phyloP scores from a whole-genome alignment of 2,329 filamentous ascomycete species.

The Talaromyces sp. region DNA sequence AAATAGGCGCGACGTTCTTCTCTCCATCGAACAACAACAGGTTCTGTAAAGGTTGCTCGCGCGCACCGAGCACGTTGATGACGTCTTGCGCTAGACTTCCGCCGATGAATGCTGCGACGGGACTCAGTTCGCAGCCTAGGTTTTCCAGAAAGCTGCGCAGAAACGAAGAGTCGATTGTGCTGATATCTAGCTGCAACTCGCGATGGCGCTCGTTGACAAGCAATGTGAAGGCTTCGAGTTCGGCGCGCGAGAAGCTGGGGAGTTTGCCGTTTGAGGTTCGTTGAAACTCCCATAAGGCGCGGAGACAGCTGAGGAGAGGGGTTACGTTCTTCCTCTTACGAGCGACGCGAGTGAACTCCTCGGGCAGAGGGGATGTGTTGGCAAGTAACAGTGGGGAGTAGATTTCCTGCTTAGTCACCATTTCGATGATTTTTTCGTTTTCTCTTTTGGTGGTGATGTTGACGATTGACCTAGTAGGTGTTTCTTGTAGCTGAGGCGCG shows the following conservation, averaged over 20 bases:
- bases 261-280: conserved; percentile 55
- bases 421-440: conserved; percentile 72
- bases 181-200: conserved; percentile 66
- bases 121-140: conserved; percentile 76
- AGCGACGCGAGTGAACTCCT: conserved; percentile 67
- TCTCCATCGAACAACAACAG: conserved; percentile 89
- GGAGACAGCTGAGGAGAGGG: conserved; percentile 78
- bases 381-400: conserved; percentile 88
- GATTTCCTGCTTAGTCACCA: conserved; percentile 85
- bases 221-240: conserved; percentile 73
- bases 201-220: conserved; percentile 76
- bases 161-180: conserved; percentile 68
- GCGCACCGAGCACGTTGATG: conserved; percentile 88
- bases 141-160: conserved; percentile 84
- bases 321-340: conserved; percentile 72
- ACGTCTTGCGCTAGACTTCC: conserved; percentile 92
- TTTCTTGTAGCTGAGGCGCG: conserved; percentile 63
- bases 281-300: conserved; percentile 87
- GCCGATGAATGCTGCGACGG: conserved; percentile 84
- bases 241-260: conserved; percentile 58
- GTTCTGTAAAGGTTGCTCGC: conserved; percentile 95
- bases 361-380: conserved; percentile 71
- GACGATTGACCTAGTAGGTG: conserved; percentile 72
- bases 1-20: conserved; percentile 72
- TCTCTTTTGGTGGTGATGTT: conserved; percentile 68